phyloP scores from a whole-genome alignment of 1,284 basidiomycete species.

The Phellopilus nigrolimitatus region DNA sequence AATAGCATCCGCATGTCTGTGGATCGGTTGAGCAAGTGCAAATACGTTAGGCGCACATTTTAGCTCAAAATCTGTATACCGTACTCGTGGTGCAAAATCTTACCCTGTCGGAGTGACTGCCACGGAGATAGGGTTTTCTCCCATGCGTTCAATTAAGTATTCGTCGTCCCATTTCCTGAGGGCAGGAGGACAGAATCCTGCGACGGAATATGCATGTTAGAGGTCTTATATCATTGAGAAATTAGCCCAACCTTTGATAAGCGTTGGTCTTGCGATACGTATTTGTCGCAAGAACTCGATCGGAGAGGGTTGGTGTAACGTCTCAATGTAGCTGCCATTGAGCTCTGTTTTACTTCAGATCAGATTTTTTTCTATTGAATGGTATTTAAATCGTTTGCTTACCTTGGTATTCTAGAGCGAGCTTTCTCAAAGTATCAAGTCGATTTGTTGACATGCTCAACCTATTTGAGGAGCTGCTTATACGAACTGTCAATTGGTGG shows the following conservation, averaged over 20 bases:
- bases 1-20: constrained; percentile 77
- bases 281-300: constrained; percentile 72
- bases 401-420: constrained; percentile 29
- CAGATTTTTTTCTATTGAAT: neutral
- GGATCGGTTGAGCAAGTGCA: neutral
- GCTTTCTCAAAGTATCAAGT: neutral
- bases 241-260: constrained; percentile 57
- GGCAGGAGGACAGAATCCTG: constrained; percentile 41
- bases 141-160: constrained; percentile 56
- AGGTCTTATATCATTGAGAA: constrained; percentile 11
- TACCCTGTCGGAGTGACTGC: constrained; percentile 85
- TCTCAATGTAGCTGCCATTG: constrained; percentile 56
- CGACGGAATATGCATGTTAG: constrained; percentile 14
- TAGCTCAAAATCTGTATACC: neutral
- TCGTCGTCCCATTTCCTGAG: constrained; percentile 54
- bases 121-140: constrained; percentile 55
- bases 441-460: constrained; percentile 4
- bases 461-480: too few relatives aligned
- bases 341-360: constrained; percentile 41
- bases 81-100: constrained; percentile 21
- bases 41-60: neutral
- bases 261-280: constrained; percentile 70
- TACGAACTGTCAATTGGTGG: too few relatives aligned
- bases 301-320: constrained; percentile 49
- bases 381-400: neutral